A percentile compares a stretch with the other conserved stretches of the same genome.
phyloP scores from a whole-genome alignment of 2,329 filamentous ascomycete genomes.

The Colletotrichum plurivorum region DNA sequence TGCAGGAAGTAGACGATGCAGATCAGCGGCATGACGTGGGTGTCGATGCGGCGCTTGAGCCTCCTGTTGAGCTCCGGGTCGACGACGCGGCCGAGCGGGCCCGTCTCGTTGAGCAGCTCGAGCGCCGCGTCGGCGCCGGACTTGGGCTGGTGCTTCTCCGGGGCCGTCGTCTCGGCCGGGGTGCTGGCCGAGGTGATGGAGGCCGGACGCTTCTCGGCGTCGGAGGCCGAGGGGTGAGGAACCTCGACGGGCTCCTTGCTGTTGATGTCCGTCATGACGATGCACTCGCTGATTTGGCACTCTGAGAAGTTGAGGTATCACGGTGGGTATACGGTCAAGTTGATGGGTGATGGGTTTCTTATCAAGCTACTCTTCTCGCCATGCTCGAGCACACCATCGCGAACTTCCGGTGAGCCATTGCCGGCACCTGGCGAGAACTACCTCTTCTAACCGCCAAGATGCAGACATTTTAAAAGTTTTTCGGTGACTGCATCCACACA shows the following conservation, averaged over 20 bases:
- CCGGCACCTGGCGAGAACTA: constrained; percentile 8
- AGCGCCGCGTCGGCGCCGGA: constrained; percentile 29
- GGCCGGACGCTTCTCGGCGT: neutral
- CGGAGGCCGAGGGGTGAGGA: neutral
- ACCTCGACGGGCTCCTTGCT: neutral
- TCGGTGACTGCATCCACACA: constrained; percentile 10
- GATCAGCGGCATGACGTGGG: constrained; percentile 67
- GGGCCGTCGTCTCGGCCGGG: neutral
- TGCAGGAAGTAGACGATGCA: constrained; percentile 72
- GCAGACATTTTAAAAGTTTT: constrained; percentile 1
- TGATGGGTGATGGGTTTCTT: neutral
- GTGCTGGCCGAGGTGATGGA: neutral
- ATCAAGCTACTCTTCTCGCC: neutral
- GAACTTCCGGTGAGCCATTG: neutral
- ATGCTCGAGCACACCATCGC: constrained; percentile 16
- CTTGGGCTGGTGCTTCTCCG: neutral
- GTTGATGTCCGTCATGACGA: constrained; percentile 13
- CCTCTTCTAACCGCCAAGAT: constrained; percentile 2
- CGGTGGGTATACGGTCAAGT: neutral
- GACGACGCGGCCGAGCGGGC: constrained; percentile 22
- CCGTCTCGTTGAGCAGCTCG: constrained; percentile 31
- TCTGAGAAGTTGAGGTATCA: neutral
- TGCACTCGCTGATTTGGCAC: neutral
- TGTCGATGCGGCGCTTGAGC: constrained; percentile 70
- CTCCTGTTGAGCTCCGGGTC: constrained; percentile 46